Conservation (phyloP, 2,329 filamentous ascomycete species). For the Fusarium avenaceum region DNA sequence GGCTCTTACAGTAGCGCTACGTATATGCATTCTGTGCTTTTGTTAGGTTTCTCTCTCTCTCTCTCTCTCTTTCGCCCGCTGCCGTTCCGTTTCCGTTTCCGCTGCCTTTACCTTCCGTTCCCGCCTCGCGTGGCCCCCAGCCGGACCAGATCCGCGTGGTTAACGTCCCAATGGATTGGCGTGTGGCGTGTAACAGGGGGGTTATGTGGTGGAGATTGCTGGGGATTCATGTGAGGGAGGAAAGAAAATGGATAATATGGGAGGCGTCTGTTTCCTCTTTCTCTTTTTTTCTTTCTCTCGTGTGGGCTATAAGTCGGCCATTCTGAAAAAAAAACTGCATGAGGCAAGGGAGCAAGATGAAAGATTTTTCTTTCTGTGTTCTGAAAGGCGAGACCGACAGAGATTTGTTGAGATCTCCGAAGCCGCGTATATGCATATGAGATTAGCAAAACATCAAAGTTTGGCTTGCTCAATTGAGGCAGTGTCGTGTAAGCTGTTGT, state of each 20-base stretch:
- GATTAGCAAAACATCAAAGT: not conserved
- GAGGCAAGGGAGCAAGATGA: slow-evolving; percentile 33
- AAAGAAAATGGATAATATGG: slow-evolving; percentile 15
- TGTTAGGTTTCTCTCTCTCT: slow-evolving; percentile 1
- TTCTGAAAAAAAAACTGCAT: slow-evolving; percentile 26
- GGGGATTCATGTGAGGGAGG: slow-evolving; percentile 36
- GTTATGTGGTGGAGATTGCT: slow-evolving; percentile 27
- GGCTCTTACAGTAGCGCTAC: slow-evolving; percentile 25
- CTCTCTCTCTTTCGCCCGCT: not conserved
- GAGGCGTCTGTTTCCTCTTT: not conserved
- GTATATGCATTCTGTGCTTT: slow-evolving; percentile 27
- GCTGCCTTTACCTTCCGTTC: slow-evolving; percentile 3
- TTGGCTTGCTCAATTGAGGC: not conserved
- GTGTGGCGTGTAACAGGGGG: slow-evolving; percentile 16
- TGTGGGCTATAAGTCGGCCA: not conserved
- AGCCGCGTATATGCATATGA: not conserved
- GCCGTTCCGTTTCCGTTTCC: slow-evolving; percentile 21
- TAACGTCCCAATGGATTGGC: slow-evolving; percentile 26
- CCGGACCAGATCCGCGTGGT: slow-evolving; percentile 26
- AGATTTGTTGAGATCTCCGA: slow-evolving; percentile 23
- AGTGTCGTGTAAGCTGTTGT: not conserved
- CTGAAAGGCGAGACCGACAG: slow-evolving; percentile 4
- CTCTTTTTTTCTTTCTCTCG: not conserved
- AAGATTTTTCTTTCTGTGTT: slow-evolving; percentile 10
- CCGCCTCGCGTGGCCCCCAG: slow-evolving; percentile 34